Evolutionary conservation across 495 filamentous ascomycete species (phyloP).

Genomic region (Podospora fimiseda): DNA sequence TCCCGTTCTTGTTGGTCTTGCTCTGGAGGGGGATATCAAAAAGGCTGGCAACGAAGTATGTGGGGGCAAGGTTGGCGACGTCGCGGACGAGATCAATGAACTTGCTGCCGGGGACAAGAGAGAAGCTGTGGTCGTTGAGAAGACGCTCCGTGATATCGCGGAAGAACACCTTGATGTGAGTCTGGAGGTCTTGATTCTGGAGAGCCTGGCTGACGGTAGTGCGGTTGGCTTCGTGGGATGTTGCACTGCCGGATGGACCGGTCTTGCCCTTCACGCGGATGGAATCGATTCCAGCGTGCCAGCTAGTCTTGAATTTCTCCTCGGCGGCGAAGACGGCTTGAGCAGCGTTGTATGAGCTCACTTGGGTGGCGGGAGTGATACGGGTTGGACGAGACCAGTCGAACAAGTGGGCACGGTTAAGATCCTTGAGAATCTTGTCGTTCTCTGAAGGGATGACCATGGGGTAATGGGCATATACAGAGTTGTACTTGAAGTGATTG

Average conservation of each 20-base stretch:
- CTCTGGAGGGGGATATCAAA: conserved; percentile 72
- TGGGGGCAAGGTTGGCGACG: conserved; percentile 65
- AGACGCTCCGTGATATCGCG: conserved; percentile 57
- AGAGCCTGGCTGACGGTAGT: conserved; percentile 56
- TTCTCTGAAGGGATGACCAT: conserved; percentile 70
- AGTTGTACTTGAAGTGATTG: conserved; percentile 69
- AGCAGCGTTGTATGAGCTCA: conserved; percentile 56
- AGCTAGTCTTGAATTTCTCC: conserved; percentile 58
- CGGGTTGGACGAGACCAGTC: conserved; percentile 58
- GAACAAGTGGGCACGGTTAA: conserved; percentile 67
- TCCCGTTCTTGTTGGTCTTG: conserved; percentile 56
- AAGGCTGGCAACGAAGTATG: conserved; percentile 64
- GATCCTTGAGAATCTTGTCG: conserved; percentile 60
- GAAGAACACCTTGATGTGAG: conserved; percentile 57
- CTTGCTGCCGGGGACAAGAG: conserved; percentile 45
- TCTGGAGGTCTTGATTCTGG: conserved; percentile 48
- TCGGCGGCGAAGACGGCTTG: conserved; percentile 57
- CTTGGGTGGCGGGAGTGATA: conserved; percentile 44
- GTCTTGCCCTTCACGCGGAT: conserved; percentile 45
- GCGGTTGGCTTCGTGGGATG: conserved; percentile 38
- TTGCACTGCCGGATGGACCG: conserved; percentile 48
- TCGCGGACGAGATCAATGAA: conserved; percentile 76
- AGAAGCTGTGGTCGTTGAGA: conserved; percentile 57
- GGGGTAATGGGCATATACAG: conserved; percentile 82
- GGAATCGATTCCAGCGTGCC: conserved; percentile 50